phyloP scores from a whole-genome alignment of 345 rosid species.

The Noccaea caerulescens region DNA sequence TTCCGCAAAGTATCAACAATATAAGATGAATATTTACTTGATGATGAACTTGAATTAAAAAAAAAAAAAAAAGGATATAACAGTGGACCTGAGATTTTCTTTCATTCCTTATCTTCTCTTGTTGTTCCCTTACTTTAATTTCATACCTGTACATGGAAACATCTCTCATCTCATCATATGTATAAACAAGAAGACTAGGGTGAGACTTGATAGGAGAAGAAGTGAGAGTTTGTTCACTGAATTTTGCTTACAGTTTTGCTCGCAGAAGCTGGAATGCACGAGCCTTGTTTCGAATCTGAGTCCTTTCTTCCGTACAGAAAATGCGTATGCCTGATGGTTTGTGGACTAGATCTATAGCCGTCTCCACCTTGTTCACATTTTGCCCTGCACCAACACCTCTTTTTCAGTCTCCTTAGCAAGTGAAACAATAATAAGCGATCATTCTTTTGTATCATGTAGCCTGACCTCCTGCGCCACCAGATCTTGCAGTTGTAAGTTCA shows the following conservation, averaged over 20 bases:
- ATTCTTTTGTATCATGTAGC: background rate
- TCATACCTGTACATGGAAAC: slow-evolving; percentile 69
- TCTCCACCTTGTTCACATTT: slow-evolving; percentile 98
- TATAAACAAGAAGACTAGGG: slow-evolving; percentile 16
- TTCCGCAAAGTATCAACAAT: slow-evolving; percentile 9
- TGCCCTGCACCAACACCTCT: slow-evolving; percentile 64
- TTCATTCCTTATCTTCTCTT: slow-evolving; percentile 70
- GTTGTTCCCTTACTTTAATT: slow-evolving; percentile 91
- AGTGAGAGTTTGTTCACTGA: slow-evolving; percentile 16
- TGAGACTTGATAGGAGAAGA: slow-evolving; percentile 7
- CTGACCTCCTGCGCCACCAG: slow-evolving; percentile 99
- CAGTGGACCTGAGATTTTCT: slow-evolving; percentile 71
- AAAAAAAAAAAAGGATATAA: background rate
- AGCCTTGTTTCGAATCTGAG: slow-evolving; percentile 73
- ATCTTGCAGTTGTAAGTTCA: slow-evolving; percentile 93
- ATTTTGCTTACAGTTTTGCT: slow-evolving; percentile 77
- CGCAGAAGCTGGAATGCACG: slow-evolving; percentile 92
- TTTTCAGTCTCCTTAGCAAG: slow-evolving; percentile 20
- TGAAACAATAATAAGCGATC: background rate
- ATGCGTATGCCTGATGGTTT: slow-evolving; percentile 96
- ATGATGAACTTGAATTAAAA: background rate
- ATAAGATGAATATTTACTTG: slow-evolving; percentile 11
- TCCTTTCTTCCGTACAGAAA: slow-evolving; percentile 95
- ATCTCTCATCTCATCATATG: slow-evolving; percentile 13
- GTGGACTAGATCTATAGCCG: slow-evolving; percentile 90